These are phyloP conservation scores for Opeltia flavorubescens DNA, from an alignment of 495 filamentous ascomycete genomes.

Conservation along the genomic window DNA sequence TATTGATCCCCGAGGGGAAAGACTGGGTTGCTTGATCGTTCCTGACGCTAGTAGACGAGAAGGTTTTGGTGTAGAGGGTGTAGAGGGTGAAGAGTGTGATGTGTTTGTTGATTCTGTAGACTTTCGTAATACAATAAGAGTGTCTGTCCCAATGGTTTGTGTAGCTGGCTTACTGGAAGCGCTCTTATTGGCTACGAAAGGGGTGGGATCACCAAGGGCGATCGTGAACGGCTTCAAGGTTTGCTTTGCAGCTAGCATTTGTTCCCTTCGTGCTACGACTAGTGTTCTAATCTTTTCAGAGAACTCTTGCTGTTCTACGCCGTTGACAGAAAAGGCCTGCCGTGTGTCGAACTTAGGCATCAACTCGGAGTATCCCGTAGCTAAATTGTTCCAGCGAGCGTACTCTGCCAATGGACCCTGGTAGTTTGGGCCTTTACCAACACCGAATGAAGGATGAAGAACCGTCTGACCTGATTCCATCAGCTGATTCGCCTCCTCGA, in stretches of 20 bases:
- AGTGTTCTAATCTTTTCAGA: constrained; percentile 10
- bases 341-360: constrained; percentile 7
- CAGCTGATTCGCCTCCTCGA: constrained; percentile 17
- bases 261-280: constrained; percentile 23
- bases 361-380: constrained; percentile 1
- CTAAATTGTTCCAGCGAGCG: constrained; percentile 21
- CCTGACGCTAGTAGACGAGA: no score
- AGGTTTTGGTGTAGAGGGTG: no score
- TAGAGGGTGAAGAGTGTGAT: no score
- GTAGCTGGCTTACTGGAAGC: neutral
- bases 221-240: neutral
- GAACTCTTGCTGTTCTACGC: constrained; percentile 4
- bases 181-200: neutral
- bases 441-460: constrained; percentile 28
- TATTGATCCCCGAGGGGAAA: no score
- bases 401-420: constrained; percentile 30
- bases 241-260: constrained; percentile 14
- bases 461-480: constrained; percentile 25
- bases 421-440: constrained; percentile 31
- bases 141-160: neutral
- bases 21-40: no score
- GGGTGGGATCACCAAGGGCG: neutral
- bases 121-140: no score
- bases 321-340: constrained; percentile 6
- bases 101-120: no score